phyloP scores from a whole-genome alignment of 2,329 filamentous ascomycete species.

The Colletotrichum echinochloae region DNA sequence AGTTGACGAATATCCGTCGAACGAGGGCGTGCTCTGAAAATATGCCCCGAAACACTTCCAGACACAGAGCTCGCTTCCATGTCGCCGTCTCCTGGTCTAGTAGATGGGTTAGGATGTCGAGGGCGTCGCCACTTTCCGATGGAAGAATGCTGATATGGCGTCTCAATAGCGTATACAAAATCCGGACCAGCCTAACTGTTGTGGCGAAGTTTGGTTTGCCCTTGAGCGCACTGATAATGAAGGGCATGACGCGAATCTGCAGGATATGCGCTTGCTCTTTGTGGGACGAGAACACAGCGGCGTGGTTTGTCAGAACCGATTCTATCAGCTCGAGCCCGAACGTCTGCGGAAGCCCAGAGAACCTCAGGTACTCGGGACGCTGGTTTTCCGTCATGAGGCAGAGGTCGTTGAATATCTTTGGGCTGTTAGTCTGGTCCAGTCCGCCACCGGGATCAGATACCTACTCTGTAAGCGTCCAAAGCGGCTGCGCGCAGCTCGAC shows the following conservation, averaged over 20 bases:
- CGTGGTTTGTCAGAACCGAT: slow-evolving; percentile 87
- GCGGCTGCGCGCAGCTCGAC: slow-evolving; percentile 80
- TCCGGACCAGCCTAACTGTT: slow-evolving; percentile 83
- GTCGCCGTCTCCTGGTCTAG: slow-evolving; percentile 85
- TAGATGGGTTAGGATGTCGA: slow-evolving; percentile 85
- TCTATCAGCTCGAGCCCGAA: slow-evolving; percentile 94
- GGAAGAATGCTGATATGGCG: slow-evolving; percentile 81
- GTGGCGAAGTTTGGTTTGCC: slow-evolving; percentile 84
- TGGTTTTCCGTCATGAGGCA: slow-evolving; percentile 89
- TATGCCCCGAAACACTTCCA: slow-evolving; percentile 90
- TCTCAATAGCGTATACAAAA: slow-evolving; percentile 84
- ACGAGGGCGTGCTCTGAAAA: slow-evolving; percentile 85
- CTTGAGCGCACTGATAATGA: slow-evolving; percentile 81
- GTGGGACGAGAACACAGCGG: slow-evolving; percentile 81
- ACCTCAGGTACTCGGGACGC: slow-evolving; percentile 83
- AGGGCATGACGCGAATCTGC: slow-evolving; percentile 82
- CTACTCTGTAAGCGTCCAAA: slow-evolving; percentile 83
- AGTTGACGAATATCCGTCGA: slow-evolving; percentile 82
- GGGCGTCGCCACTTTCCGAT: slow-evolving; percentile 83
- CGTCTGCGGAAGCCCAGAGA: slow-evolving; percentile 81
- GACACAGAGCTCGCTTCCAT: slow-evolving; percentile 91
- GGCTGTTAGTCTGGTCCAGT: slow-evolving; percentile 24
- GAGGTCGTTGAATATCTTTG: slow-evolving; percentile 85
- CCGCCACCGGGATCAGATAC: slow-evolving; percentile 30
- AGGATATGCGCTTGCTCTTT: slow-evolving; percentile 85